These are phyloP conservation scores for Apiotrichum gracile DNA, from an alignment of 1,284 basidiomycete genomes.

Conservation along the genomic window DNA sequence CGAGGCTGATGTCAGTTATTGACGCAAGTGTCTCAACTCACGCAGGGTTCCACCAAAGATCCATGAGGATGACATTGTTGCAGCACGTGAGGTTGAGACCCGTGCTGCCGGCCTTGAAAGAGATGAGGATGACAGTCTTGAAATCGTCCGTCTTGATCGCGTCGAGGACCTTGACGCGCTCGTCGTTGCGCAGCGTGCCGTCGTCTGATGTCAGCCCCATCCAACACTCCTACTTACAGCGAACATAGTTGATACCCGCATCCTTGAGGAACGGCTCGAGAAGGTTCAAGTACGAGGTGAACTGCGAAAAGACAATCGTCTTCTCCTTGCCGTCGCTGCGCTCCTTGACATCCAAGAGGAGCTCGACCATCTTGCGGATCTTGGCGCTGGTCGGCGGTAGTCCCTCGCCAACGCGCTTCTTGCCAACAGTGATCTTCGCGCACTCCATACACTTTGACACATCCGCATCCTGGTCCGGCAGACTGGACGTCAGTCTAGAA, in stretches of 20 bases:
- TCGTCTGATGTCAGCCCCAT: constrained; percentile 57
- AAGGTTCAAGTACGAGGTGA: constrained; percentile 83
- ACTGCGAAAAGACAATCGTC: constrained; percentile 70
- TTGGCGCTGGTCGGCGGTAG: constrained; percentile 74
- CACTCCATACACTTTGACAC: constrained; percentile 58
- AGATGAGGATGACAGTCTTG: constrained; percentile 78
- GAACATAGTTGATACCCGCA: constrained; percentile 63
- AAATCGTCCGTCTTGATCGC: constrained; percentile 61
- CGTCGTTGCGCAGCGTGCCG: constrained; percentile 70
- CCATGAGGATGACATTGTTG: constrained; percentile 86
- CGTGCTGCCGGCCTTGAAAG: constrained; percentile 91
- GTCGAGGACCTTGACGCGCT: constrained; percentile 68
- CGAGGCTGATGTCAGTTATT: constrained; percentile 48
- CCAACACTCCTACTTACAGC: constrained; percentile 59
- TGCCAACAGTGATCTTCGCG: constrained; percentile 16
- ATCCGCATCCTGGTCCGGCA: constrained; percentile 13
- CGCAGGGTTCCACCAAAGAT: constrained; percentile 92
- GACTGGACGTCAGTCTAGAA: constrained; percentile 11
- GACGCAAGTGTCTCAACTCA: constrained; percentile 14
- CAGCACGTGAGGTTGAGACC: constrained; percentile 83
- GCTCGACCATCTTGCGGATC: constrained; percentile 70
- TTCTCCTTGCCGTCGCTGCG: constrained; percentile 64
- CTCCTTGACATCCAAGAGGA: constrained; percentile 63
- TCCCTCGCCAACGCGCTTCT: constrained; percentile 2
- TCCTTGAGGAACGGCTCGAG: constrained; percentile 73